Percentiles rank a stretch among this genome's conserved stretches.
Evolutionary conservation across 2,329 filamentous ascomycete genomes (phyloP).

Genomic region (Apiospora saccharicola): DNA sequence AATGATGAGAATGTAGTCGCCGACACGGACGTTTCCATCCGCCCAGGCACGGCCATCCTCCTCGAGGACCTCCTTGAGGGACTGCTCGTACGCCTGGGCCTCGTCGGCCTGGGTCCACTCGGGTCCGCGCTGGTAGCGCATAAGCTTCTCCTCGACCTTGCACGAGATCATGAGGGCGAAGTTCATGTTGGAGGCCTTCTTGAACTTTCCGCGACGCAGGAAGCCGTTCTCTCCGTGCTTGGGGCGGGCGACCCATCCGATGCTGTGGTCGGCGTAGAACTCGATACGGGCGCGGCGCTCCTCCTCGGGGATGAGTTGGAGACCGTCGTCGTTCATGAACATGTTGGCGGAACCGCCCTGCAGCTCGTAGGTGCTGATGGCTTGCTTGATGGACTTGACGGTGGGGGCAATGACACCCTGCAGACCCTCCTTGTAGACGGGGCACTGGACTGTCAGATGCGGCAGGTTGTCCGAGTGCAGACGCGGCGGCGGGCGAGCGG

Average conservation of each 20-base stretch:
- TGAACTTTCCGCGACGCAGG: slow-evolving; percentile 66
- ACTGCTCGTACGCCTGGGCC: slow-evolving; percentile 56
- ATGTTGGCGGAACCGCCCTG: slow-evolving; percentile 82
- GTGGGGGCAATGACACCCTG: slow-evolving; percentile 78
- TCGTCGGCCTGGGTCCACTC: slow-evolving; percentile 53
- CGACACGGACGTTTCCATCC: slow-evolving; percentile 66
- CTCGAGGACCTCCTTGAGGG: slow-evolving; percentile 57
- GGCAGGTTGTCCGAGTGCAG: slow-evolving; percentile 66
- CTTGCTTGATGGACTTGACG: slow-evolving; percentile 78
- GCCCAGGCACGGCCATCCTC: slow-evolving; percentile 65
- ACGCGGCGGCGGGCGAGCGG: slow-evolving; percentile 71
- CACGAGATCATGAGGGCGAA: slow-evolving; percentile 69
- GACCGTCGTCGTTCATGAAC: slow-evolving; percentile 78
- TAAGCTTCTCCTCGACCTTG: slow-evolving; percentile 67
- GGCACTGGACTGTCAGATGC: slow-evolving; percentile 84
- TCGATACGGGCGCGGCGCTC: slow-evolving; percentile 69
- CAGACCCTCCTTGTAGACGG: slow-evolving; percentile 87
- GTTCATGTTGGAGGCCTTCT: slow-evolving; percentile 81
- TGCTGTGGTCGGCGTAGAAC: slow-evolving; percentile 73
- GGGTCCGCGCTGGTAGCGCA: slow-evolving; percentile 51
- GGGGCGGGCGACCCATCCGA: slow-evolving; percentile 73
- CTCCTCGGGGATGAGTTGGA: slow-evolving; percentile 71
- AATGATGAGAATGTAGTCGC: slow-evolving; percentile 71
- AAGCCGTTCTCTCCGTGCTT: slow-evolving; percentile 70
- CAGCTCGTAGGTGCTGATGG: slow-evolving; percentile 78